Evolutionary conservation across 495 filamentous ascomycete genomes (phyloP), one percentile per base, ranked within the genome.

Genomic region (Aspergillus sclerotiicarbonarius): DNA sequence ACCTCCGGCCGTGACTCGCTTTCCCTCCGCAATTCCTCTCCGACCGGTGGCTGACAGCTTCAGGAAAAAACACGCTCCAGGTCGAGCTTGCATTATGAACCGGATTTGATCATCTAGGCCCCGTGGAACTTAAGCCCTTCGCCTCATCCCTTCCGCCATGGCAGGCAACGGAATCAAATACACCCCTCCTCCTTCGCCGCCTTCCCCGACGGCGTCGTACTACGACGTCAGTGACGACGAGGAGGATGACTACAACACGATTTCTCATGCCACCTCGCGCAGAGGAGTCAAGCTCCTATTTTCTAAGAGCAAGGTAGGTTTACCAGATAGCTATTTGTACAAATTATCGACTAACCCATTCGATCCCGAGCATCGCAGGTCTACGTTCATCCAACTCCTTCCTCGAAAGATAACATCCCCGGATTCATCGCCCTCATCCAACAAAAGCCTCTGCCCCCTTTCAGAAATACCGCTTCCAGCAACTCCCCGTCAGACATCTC

Each of bases 211-310:
- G 0, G 92, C 89, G 15, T 96, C 91, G 60, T 96, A 92, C 79
- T 98, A 96, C 82, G 94, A 92, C 65, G 80, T 97, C 77, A 96
- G 92, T 71, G 94, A 98, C 74, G 91, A 96, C 60, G 91, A 96
- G 47, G 95, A 98, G 72, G 87, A 85, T 61, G 94, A 92, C 61
- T 98, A 98, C 74, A 90, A 92, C 68, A 98, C 92, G 20, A 94
- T 98, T 71, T 90, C 91, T 9, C 91, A 95, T 69, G 85, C 86
- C 13, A 83, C 78, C 53, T 84, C 88, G 1, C 87, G 90, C 2
- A 83, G 86, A 58, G 93, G 94, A 6, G 95, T 98, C 43, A 98
- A 97, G 76, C 78, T 98, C n/a, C 76, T 98, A 25, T 97, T 87
- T 65, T 92, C 91, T 21, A 98, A 98, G 74, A 96, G 92, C 86